Evolutionary conservation across 1,139 yeast genomes (phyloP).

Genomic region (Candida tetrigidarum): DNA sequence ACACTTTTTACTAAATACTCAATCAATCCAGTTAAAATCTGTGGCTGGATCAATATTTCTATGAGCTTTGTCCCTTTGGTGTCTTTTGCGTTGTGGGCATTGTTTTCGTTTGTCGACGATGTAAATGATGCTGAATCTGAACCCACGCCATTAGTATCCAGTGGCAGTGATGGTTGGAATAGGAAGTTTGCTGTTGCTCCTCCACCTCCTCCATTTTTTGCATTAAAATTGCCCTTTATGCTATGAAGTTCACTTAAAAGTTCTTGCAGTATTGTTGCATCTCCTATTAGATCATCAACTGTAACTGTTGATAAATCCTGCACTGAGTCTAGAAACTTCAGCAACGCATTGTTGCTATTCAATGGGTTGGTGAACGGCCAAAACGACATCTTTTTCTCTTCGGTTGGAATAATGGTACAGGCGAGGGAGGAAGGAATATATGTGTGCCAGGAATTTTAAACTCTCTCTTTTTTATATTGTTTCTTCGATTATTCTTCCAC

Average conservation of each 20-base stretch:
- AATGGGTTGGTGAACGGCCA: slow-evolving; percentile 52
- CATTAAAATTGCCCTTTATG: slow-evolving; percentile 41
- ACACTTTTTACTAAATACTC: slow-evolving; percentile 43
- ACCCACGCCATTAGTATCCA: slow-evolving; percentile 7
- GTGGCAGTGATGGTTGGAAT: slow-evolving; percentile 30
- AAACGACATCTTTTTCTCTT: slow-evolving; percentile 39
- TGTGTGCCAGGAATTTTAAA: not conserved
- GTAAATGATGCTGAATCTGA: slow-evolving; percentile 41
- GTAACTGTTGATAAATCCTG: slow-evolving; percentile 38
- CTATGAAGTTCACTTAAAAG: slow-evolving; percentile 44
- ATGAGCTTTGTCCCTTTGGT: slow-evolving; percentile 45
- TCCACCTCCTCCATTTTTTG: slow-evolving; percentile 30
- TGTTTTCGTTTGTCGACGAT: slow-evolving; percentile 39
- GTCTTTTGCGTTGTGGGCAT: slow-evolving; percentile 32
- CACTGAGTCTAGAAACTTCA: slow-evolving; percentile 45
- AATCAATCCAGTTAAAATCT: slow-evolving; percentile 44
- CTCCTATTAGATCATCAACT: slow-evolving; percentile 40
- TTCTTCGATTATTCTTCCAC: not conserved
- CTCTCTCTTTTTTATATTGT: slow-evolving; percentile 1
- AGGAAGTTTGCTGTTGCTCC: slow-evolving; percentile 34
- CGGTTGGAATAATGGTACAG: not conserved
- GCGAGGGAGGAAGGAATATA: not conserved
- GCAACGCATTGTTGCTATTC: slow-evolving; percentile 44
- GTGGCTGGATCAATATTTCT: slow-evolving; percentile 51
- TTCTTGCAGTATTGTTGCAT: slow-evolving; percentile 43